Conservation (phyloP, 495 filamentous ascomycete genomes). For the Daldinia childiae region DNA sequence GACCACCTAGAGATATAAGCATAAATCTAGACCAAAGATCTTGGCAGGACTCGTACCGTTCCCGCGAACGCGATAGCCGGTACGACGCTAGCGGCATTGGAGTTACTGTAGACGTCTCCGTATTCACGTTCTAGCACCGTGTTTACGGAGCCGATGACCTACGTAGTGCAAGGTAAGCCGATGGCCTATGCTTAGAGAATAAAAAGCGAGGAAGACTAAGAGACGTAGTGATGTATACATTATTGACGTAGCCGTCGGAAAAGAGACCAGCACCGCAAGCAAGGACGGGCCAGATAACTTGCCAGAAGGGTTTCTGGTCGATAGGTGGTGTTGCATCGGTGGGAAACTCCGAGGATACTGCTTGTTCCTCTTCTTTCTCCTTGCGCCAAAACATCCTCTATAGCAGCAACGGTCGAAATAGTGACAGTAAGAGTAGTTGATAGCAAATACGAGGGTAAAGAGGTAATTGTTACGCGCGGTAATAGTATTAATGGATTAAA, state of each 20-base stretch:
- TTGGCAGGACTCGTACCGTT: constrained; percentile 58
- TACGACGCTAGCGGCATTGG: constrained; percentile 74
- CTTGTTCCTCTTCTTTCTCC: constrained; percentile 27
- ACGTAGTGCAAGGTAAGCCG: constrained; percentile 20
- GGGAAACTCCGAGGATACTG: constrained; percentile 10
- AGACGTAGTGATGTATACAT: constrained; percentile 56
- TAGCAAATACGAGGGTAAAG: background rate
- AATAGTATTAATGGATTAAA: background rate
- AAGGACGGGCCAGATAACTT: constrained; percentile 61
- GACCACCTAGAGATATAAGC: constrained; percentile 58
- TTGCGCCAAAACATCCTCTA: constrained; percentile 31
- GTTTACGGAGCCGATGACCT: constrained; percentile 85
- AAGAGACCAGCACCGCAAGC: constrained; percentile 91
- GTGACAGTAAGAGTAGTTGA: background rate
- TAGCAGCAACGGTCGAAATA: background rate
- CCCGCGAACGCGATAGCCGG: constrained; percentile 86
- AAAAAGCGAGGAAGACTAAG: background rate
- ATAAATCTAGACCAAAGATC: background rate
- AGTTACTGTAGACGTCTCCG: constrained; percentile 67
- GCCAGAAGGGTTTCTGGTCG: constrained; percentile 45
- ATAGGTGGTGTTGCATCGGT: constrained; percentile 32
- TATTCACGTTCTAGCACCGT: constrained; percentile 76
- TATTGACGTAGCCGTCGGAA: constrained; percentile 91
- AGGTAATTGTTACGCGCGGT: no score
- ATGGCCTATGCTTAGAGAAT: background rate